Conservation (phyloP, 2,329 filamentous ascomycete species). For the Lachnum nothofagi region DNA sequence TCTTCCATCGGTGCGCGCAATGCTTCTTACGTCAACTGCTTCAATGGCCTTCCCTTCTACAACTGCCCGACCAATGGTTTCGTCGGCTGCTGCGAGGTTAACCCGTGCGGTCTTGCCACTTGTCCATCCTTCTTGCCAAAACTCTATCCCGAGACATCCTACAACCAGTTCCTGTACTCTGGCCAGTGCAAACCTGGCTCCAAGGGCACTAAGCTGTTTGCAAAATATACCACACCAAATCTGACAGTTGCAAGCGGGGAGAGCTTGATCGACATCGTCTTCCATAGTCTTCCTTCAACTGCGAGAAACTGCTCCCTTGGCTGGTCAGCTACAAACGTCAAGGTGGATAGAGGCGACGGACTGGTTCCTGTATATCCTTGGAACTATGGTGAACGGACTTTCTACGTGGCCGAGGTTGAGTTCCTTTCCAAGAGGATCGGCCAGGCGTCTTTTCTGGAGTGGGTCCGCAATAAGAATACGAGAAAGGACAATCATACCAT, state of each 20-base stretch:
- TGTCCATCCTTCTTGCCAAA: not conserved
- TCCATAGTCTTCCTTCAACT: not conserved
- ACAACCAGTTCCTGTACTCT: not conserved
- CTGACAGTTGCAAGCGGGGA: not conserved
- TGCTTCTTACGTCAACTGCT: not conserved
- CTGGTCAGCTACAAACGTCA: too few relatives aligned
- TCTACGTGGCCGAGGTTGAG: too few relatives aligned
- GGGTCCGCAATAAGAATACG: too few relatives aligned
- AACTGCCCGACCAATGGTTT: not conserved
- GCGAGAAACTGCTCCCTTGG: not conserved
- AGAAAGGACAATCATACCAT: too few relatives aligned
- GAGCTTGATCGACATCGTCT: not conserved
- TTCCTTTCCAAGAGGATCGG: too few relatives aligned
- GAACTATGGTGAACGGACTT: too few relatives aligned
- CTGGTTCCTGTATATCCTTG: too few relatives aligned
- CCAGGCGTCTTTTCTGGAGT: too few relatives aligned
- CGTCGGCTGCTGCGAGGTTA: not conserved
- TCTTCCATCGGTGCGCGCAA: not conserved
- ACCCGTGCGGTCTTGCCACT: not conserved
- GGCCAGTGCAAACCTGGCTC: not conserved
- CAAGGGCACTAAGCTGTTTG: not conserved
- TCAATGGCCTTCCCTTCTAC: not conserved
- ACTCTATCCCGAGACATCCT: not conserved
- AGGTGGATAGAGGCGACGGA: too few relatives aligned
- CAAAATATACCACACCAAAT: not conserved